A percentile compares a stretch with the other conserved stretches of the same genome.
phyloP scores from a whole-genome alignment of 192 early-diverging fungal species.

The Phlyctochytrium planicorne region DNA sequence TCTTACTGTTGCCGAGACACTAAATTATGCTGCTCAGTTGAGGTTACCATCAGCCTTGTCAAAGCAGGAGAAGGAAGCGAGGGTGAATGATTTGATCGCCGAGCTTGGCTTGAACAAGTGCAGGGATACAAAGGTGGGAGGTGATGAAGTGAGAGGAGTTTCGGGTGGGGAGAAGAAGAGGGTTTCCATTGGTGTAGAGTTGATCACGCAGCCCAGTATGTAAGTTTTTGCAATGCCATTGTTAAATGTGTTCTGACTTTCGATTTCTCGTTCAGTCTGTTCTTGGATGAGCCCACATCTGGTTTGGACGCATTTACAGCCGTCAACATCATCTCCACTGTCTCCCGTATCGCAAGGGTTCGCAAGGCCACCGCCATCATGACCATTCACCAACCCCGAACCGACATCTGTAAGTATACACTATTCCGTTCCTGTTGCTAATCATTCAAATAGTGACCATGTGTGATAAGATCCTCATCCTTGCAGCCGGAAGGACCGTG shows the following conservation, averaged over 20 bases:
- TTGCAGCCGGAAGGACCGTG: slow-evolving; percentile 58
- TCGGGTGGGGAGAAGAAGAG: slow-evolving; percentile 82
- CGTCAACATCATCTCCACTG: slow-evolving; percentile 54
- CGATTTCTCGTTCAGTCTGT: too few relatives aligned
- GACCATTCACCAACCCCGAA: slow-evolving; percentile 84
- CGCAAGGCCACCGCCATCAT: slow-evolving; percentile 57
- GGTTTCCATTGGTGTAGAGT: slow-evolving; percentile 65
- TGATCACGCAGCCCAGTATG: slow-evolving; percentile 60
- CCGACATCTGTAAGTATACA: slow-evolving; percentile 55
- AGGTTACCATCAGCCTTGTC: slow-evolving; percentile 40
- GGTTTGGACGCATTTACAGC: slow-evolving; percentile 69
- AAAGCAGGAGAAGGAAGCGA: slow-evolving; percentile 1
- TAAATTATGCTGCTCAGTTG: slow-evolving; percentile 64
- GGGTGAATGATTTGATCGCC: slow-evolving; percentile 31
- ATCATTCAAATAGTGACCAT: slow-evolving; percentile 76
- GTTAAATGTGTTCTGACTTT: background rate
- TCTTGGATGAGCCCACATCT: slow-evolving; percentile 39
- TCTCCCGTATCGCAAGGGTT: slow-evolving; percentile 16
- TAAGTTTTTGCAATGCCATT: background rate
- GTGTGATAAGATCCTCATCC: slow-evolving; percentile 78
- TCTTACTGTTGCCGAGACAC: slow-evolving; percentile 56
- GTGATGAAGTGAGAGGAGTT: slow-evolving; percentile 45
- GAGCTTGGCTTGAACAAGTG: slow-evolving; percentile 37
- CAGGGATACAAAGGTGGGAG: slow-evolving; percentile 33
- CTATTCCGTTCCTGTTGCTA: too few relatives aligned